These are phyloP conservation scores for Pythium pyrilobum DNA, from an alignment of 352 stramenopile genomes.

Conservation along the genomic window DNA sequence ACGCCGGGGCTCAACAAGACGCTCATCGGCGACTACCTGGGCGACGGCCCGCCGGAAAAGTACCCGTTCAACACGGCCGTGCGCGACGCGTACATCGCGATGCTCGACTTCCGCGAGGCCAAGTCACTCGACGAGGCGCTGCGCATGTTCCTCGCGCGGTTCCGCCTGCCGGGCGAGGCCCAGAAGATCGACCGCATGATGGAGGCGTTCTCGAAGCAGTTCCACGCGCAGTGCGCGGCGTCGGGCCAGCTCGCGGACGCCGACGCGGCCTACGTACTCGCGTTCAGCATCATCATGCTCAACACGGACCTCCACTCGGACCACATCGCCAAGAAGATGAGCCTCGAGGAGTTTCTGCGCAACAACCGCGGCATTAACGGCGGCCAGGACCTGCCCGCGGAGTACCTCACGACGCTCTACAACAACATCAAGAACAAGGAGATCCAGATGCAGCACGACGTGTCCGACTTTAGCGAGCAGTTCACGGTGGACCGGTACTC, in stretches of 20 bases:
- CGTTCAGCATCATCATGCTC: slow-evolving; percentile 99
- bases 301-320: slow-evolving; percentile 99
- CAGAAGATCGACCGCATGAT: slow-evolving; percentile 99
- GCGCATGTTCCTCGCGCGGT: slow-evolving; percentile 91
- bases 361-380: slow-evolving; percentile 87
- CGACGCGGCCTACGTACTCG: slow-evolving; percentile 95
- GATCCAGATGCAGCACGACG: slow-evolving; percentile 88
- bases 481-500: slow-evolving; percentile 81
- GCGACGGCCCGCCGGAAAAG: slow-evolving; percentile 92
- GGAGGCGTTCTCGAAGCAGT: slow-evolving; percentile 94
- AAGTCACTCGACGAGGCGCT: slow-evolving; percentile 88
- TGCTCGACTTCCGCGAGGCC: slow-evolving; percentile 93
- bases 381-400: slow-evolving; percentile 61
- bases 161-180: slow-evolving; percentile 96
- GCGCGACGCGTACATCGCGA: slow-evolving; percentile 81
- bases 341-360: slow-evolving; percentile 77
- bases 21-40: slow-evolving; percentile 95
- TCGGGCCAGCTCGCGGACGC: slow-evolving; percentile 61
- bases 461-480: slow-evolving; percentile 75
- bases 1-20: slow-evolving; percentile 92
- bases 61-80: slow-evolving; percentile 94
- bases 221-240: slow-evolving; percentile 74
- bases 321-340: slow-evolving; percentile 88
- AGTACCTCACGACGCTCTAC: slow-evolving; percentile 74
- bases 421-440: slow-evolving; percentile 78